Base-by-base conservation (phyloP, 768 basidiomycete species). In the Auricularia sp. region DNA sequence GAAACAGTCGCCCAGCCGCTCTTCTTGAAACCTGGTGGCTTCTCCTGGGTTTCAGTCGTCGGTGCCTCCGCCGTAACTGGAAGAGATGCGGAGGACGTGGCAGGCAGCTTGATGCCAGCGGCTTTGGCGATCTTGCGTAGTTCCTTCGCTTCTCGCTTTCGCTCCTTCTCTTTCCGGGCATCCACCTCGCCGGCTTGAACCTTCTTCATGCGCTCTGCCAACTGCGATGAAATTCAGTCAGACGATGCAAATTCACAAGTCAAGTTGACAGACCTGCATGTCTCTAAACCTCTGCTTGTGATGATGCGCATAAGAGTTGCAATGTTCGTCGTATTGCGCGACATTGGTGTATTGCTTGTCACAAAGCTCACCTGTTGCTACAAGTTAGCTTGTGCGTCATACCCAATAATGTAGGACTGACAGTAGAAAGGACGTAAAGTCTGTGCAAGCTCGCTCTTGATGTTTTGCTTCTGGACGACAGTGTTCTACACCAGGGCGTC, bases 281-380 rank as follows among this genome's bases (percentile, higher is more conserved):
- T 92, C 90, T 69, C 78, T 86, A 73, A 86, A 82, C 61, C 92
- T 87, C 42, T 87, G 87, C 75, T 89, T 92, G 77, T 92, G 91
- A 69, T 90, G 89, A 71, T 92, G 90, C 0, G 90, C 89, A 68
- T 92, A 92, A 6, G 92, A 92, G 70, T 92, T 93, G 63, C 89
- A 90, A 74, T 94, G 92, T 70, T 93, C 92, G 68, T 93, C 92
- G 69, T 90, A 94, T 70, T 92, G 91, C 0, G 89, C 85, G 21
- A 93, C 89, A 61, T 82, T 93, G 73, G 86, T 82, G 77, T 92
- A 93, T 73, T 94, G 92, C 73, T 92, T 92, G 67, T 92, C 90
- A 77, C 92, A 94, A 1, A 59, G 16, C 8, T 59, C 56, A 29
- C 56, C 56, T 59, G 54, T 11, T 14, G 47, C 47, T 29, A 29